Conservation (phyloP, 2,329 filamentous ascomycete genomes). For the Venturia carpophila region DNA sequence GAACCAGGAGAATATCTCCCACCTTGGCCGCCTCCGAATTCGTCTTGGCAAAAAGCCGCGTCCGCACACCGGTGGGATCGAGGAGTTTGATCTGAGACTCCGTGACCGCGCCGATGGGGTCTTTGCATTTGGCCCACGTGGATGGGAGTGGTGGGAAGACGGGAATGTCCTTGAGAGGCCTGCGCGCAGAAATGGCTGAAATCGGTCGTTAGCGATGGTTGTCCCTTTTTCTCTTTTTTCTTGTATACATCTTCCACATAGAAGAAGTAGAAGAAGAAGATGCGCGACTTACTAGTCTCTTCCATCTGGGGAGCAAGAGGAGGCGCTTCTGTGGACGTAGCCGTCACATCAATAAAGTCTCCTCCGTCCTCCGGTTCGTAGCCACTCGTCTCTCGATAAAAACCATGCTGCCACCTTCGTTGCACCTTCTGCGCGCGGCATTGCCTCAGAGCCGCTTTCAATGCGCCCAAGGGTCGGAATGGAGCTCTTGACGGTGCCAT, state of each 20-base stretch:
- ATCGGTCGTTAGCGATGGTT: neutral
- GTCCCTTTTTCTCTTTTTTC: neutral
- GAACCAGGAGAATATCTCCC: conserved; percentile 87
- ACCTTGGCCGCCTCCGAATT: conserved; percentile 74
- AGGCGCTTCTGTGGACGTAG: conserved; percentile 18
- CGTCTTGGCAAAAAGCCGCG: conserved; percentile 66
- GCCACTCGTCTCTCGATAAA: neutral
- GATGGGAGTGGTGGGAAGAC: conserved; percentile 48
- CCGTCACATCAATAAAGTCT: conserved; percentile 1
- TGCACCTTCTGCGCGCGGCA: conserved; percentile 6
- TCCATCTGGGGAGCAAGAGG: conserved; percentile 16
- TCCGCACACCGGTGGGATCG: conserved; percentile 78
- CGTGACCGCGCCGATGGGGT: conserved; percentile 62
- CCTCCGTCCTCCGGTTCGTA: neutral
- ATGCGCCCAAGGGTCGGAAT: conserved; percentile 7
- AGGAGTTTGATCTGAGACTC: conserved; percentile 62
- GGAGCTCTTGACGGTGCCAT: conserved; percentile 16
- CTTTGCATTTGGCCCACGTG: conserved; percentile 48
- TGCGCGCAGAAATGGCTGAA: neutral
- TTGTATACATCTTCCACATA: no score
- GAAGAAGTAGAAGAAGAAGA: no score
- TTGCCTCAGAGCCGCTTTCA: conserved; percentile 14
- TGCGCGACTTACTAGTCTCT: neutral
- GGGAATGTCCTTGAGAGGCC: conserved; percentile 41
- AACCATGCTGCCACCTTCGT: conserved; percentile 14